A percentile compares a stretch with the other conserved stretches of the same genome.
Evolutionary conservation across 495 filamentous ascomycete species (phyloP).

Genomic region (Collariella sp.): DNA sequence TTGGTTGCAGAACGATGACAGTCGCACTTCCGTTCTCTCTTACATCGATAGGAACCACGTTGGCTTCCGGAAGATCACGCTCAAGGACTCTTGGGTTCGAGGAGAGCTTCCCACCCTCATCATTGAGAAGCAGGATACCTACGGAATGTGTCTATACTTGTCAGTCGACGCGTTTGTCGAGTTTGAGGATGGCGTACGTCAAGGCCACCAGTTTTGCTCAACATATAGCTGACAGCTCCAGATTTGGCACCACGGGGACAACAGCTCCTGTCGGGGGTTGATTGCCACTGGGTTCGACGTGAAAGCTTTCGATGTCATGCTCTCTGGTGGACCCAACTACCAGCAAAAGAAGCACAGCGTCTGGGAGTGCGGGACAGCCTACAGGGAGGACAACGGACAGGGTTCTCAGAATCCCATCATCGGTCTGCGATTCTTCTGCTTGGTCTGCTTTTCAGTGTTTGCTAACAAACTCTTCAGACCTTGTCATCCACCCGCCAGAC

Average conservation of each 20-base stretch:
- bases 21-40: constrained; percentile 30
- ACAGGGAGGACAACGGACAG: constrained; percentile 13
- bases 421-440: constrained; percentile 18
- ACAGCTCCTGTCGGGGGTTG: constrained; percentile 33
- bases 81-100: constrained; percentile 18
- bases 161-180: constrained; percentile 39
- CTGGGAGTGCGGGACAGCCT: constrained; percentile 32
- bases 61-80: constrained; percentile 36
- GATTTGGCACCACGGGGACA: constrained; percentile 28
- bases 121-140: constrained; percentile 22
- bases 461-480: constrained; percentile 20
- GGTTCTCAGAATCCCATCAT: constrained; percentile 35
- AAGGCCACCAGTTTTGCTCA: background rate
- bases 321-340: constrained; percentile 14
- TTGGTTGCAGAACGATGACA: constrained; percentile 26
- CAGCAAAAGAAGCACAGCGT: constrained; percentile 20
- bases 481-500: constrained; percentile 37
- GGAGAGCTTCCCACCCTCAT: constrained; percentile 22
- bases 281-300: constrained; percentile 33
- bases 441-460: background rate
- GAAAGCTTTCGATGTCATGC: constrained; percentile 32
- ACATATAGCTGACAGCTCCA: constrained; percentile 16
- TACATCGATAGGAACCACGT: constrained; percentile 37
- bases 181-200: constrained; percentile 38
- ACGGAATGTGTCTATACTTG: constrained; percentile 35